Evolutionary conservation across 495 filamentous ascomycete genomes (phyloP).

Genomic region (Parathielavia appendiculata): DNA sequence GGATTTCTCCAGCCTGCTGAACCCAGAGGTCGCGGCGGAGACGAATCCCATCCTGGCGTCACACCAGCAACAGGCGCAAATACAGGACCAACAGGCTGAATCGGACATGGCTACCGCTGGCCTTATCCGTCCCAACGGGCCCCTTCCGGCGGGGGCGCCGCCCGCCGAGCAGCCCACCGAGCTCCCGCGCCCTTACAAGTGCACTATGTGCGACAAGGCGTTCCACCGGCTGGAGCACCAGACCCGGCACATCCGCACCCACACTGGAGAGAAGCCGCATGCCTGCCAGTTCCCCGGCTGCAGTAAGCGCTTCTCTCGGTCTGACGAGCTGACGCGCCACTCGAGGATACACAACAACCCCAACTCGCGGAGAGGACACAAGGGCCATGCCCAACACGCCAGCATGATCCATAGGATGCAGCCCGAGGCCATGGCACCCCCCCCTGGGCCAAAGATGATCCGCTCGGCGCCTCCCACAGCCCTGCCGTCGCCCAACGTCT

Average conservation of each 20-base stretch:
- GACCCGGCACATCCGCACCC: slow-evolving; percentile 93
- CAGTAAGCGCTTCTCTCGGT: slow-evolving; percentile 95
- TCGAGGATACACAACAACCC: slow-evolving; percentile 99
- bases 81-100: slow-evolving; percentile 32
- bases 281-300: slow-evolving; percentile 91
- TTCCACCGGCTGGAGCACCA: slow-evolving; percentile 99
- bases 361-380: slow-evolving; percentile 91
- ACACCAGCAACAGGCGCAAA: slow-evolving; percentile 31
- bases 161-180: slow-evolving; percentile 54
- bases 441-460: slow-evolving; percentile 56
- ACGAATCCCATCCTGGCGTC: slow-evolving; percentile 24
- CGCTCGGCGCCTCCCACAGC: slow-evolving; percentile 88
- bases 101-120: slow-evolving; percentile 63
- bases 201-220: slow-evolving; percentile 95
- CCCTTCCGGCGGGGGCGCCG: slow-evolving; percentile 50
- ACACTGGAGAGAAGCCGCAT: slow-evolving; percentile 98
- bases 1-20: slow-evolving; percentile 76
- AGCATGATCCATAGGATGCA: slow-evolving; percentile 35
- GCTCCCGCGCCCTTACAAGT: slow-evolving; percentile 95
- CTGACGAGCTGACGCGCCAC: slow-evolving; percentile 93
- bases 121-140: slow-evolving; percentile 65
- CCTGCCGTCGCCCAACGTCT: slow-evolving; percentile 88
- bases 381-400: slow-evolving; percentile 52
- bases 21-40: slow-evolving; percentile 46
- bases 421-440: slow-evolving; percentile 72